Evolutionary conservation across 1,284 basidiomycete genomes (phyloP).

Genomic region (Cystobasidiaceae sp.): DNA sequence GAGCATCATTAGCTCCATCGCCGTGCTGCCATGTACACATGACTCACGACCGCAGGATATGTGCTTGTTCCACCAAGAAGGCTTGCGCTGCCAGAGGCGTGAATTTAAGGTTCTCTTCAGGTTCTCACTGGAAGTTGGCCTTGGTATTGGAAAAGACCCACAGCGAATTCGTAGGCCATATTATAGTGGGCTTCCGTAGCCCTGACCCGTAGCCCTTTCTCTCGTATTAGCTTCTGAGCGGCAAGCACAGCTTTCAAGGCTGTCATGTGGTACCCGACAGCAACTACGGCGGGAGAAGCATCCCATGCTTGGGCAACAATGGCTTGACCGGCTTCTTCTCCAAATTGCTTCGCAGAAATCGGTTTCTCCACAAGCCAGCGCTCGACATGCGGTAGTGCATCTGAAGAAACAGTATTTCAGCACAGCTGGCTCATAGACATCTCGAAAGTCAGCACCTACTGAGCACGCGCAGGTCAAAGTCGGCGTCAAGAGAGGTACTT

Average conservation of each 20-base stretch:
- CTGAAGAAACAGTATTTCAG: neutral
- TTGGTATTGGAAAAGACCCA: too few relatives aligned
- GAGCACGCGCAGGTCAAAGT: constrained; percentile 83
- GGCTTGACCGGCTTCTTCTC: constrained; percentile 29
- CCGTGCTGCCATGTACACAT: neutral
- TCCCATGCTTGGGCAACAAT: constrained; percentile 33
- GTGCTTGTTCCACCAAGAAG: constrained; percentile 88
- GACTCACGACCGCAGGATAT: constrained; percentile 56
- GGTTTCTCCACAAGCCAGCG: constrained; percentile 43
- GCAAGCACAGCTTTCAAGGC: constrained; percentile 89
- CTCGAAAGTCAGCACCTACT: constrained; percentile 49
- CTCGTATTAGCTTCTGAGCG: constrained; percentile 92
- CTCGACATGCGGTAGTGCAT: constrained; percentile 26
- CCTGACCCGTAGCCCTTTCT: constrained; percentile 91
- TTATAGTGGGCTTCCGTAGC: constrained; percentile 37
- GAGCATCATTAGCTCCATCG: neutral
- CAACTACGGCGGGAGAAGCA: constrained; percentile 29
- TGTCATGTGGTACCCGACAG: constrained; percentile 64
- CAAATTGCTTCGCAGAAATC: constrained; percentile 34
- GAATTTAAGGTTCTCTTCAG: too few relatives aligned
- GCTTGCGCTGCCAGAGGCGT: constrained; percentile 31
- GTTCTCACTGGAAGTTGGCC: too few relatives aligned
- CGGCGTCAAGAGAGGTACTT: constrained; percentile 65
- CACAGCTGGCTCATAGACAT: neutral
- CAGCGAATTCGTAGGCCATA: constrained; percentile 64